Evolutionary conservation across 2,329 filamentous ascomycete species (phyloP).

Genomic region (Aspergillus calidoustus): DNA sequence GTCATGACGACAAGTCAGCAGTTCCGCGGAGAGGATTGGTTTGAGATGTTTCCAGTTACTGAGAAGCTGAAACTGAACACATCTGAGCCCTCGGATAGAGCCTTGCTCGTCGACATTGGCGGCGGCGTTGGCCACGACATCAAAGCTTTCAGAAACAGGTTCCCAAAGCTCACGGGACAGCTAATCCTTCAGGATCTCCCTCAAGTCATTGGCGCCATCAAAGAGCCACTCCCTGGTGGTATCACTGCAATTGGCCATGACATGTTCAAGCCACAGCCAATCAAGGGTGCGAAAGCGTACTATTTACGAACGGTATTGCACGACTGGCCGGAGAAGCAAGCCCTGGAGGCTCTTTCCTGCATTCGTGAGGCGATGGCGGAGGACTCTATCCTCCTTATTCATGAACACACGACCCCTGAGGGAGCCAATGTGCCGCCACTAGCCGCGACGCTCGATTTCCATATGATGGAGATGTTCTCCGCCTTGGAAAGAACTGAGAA

Average conservation of each 20-base stretch:
- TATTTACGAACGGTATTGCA: conserved; percentile 34
- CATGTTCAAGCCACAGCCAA: conserved; percentile 29
- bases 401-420: conserved; percentile 32
- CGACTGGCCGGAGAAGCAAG: conserved; percentile 33
- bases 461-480: conserved; percentile 28
- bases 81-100: background rate
- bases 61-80: conserved; percentile 10
- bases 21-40: conserved; percentile 18
- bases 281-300: conserved; percentile 31
- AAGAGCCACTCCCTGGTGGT: conserved; percentile 20
- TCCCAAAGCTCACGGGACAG: conserved; percentile 33
- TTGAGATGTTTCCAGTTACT: conserved; percentile 23
- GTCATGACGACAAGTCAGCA: conserved; percentile 28
- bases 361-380: conserved; percentile 29
- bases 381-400: conserved; percentile 33
- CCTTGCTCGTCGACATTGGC: conserved; percentile 43
- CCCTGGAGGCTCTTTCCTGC: conserved; percentile 20
- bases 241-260: conserved; percentile 17
- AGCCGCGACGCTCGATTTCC: conserved; percentile 21
- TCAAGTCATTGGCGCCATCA: conserved; percentile 33
- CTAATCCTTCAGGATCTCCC: conserved; percentile 46
- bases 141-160: conserved; percentile 29
- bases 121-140: conserved; percentile 43
- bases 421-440: conserved; percentile 11
- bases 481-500: conserved; percentile 27